Evolutionary conservation across 129 eudicot genomes (phyloP), one percentile per base, ranked within the genome.

Genomic region (Scalesia atractyloides): DNA sequence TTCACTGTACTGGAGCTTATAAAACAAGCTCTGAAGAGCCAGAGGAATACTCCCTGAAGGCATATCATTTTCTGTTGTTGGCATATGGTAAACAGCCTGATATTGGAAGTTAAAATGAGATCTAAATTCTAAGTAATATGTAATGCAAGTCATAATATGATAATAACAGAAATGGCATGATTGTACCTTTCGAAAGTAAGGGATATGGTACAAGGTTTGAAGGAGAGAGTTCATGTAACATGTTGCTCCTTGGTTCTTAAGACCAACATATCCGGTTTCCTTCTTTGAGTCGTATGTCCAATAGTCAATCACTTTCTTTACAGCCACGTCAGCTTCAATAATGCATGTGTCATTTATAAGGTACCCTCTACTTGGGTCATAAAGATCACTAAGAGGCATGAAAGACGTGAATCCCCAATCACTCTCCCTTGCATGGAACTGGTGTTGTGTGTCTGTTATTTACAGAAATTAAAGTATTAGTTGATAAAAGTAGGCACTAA

Each of bases 1-100:
- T 67, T 89, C 96, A 63, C 84, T 85, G 58, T 93, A 93, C 76
- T 93, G 98, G 63, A 93, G 98, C 82, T 93, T 93, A 80, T 93
- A 93, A 76, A 93, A 89, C 59, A 93, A 86, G 83, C 96, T 89
- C 79, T 93, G 98, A 12, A 93, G 86, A 62, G 98, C 98, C 75
- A 93, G 73, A 48, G 98, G 98, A 73, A 93, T 93, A 80, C 98
- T 93, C 66, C 95, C 94, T 5, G 96, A 71, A 18, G 96, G 96
- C 69, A 85, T 85, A 83, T 93, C 98, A 77, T 93, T 93, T 91
- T 93, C 98, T 36, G 98, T 93, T 44, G 98, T 93, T 13, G 96
- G 98, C 98, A 93, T 93, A 80, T 93, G 98, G 78, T 93, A 93
- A 61, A 93, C 98, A 76, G 98, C 96, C 97, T 92, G 86, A 81